A percentile compares a stretch with the other conserved stretches of the same genome.
These are phyloP conservation scores for Coniophora puteana DNA, from an alignment of 1,284 basidiomycete species.

Conservation along the genomic window DNA sequence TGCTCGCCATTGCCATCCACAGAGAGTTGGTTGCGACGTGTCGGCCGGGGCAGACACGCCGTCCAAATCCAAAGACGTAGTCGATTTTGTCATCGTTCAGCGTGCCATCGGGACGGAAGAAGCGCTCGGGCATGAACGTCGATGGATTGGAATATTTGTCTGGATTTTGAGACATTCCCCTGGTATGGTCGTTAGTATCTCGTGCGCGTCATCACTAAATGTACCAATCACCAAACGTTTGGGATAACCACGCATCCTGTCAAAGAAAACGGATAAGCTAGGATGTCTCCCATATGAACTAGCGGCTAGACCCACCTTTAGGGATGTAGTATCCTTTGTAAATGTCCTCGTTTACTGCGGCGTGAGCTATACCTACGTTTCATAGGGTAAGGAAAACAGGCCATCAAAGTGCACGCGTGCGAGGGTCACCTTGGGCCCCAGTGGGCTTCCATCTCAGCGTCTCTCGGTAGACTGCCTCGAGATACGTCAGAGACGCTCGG, in stretches of 20 bases:
- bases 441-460: constrained; percentile 30
- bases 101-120: constrained; percentile 21
- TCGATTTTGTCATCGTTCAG: constrained; percentile 23
- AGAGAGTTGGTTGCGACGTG: constrained; percentile 29
- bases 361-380: constrained; percentile 12
- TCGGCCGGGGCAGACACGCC: constrained; percentile 31
- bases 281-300: neutral
- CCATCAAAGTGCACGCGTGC: too few species aligned
- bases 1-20: constrained; percentile 29
- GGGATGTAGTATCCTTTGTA: constrained; percentile 14
- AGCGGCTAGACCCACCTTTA: constrained; percentile 3
- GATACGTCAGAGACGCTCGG: constrained; percentile 23
- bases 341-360: constrained; percentile 9
- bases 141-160: constrained; percentile 22
- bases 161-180: constrained; percentile 29
- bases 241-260: constrained; percentile 1
- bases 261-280: too few species aligned
- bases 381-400: too few species aligned
- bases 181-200: constrained; percentile 3
- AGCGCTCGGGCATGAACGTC: constrained; percentile 23
- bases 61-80: constrained; percentile 28
- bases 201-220: neutral
- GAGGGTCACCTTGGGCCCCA: constrained; percentile 18
- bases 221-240: constrained; percentile 1
- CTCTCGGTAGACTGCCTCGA: constrained; percentile 32